Evolutionary conservation across 2,329 filamentous ascomycete genomes (phyloP), one percentile per base, ranked within the genome.

Genomic region (Pyricularia grisea): DNA sequence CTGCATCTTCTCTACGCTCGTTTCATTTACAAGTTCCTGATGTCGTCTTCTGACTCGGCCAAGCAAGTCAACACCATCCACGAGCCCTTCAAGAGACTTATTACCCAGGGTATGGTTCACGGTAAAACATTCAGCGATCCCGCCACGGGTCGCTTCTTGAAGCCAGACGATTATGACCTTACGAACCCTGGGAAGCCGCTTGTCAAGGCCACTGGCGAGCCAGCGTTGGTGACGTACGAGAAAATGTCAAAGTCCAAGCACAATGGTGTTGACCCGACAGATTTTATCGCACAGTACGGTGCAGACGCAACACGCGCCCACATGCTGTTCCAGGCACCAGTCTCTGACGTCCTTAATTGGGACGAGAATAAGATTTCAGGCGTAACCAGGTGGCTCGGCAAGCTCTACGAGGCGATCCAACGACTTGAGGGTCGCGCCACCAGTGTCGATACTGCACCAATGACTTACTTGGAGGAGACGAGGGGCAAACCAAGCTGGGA

Each of bases 221-320:
- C 75, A 0, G 87, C 90, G 1, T 85, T 81, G 31, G 79, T 93
- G 23, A 89, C 87, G 1, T 97, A 86, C 73, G 93, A 97, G 77
- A 97, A 97, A 77, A 97, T 97, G 93, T 95, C 92, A 58, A 97
- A 97, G 80, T 96, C 92, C 74, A 97, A 97, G 78, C 85, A 95
- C 80, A 97, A 97, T 75, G 93, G 93, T 30, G 92, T 97, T 7
- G 92, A 97, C 75, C 93, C 93, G 0, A 88, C 87, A 0, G 82
- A 81, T 0, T 91, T 90, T 72, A 92, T 95, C 69, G 80, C 83
- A 9, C 88, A 87, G 72, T 90, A 95, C 73, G 93, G 93, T 27
- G 92, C 93, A 1, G 93, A 97, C 77, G 89, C 92, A 6, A 93
- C 92, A 2, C 84, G 93, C 69, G 92, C 92, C 4, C 93, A 97